These are phyloP conservation scores for Fusarium pseudoanthophilum DNA, from an alignment of 2,329 filamentous ascomycete species.

Conservation along the genomic window DNA sequence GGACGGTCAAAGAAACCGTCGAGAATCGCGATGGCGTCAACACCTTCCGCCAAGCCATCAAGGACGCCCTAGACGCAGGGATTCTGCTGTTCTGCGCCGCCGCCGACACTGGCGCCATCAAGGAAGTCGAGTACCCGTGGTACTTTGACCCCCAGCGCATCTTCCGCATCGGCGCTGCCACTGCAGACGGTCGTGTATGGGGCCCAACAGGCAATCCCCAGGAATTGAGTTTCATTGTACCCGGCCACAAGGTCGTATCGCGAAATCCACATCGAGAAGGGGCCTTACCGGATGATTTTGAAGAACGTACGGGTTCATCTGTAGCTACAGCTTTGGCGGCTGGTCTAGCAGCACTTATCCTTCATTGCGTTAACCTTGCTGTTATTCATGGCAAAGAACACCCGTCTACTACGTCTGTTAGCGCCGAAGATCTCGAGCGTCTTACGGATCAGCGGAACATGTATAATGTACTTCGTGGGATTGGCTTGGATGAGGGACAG, in stretches of 20 bases:
- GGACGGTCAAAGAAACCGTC: slow-evolving; percentile 5
- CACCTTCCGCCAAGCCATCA: background rate
- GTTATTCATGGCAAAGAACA: background rate
- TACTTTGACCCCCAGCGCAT: background rate
- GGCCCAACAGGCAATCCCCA: background rate
- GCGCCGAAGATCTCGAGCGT: background rate
- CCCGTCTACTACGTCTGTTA: background rate
- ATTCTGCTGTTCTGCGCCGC: slow-evolving; percentile 7
- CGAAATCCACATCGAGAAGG: background rate
- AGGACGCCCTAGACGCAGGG: background rate
- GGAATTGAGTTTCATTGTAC: slow-evolving; percentile 3
- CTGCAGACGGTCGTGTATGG: slow-evolving; percentile 10
- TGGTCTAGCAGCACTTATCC: slow-evolving; percentile 44
- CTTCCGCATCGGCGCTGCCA: slow-evolving; percentile 20
- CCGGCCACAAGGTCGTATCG: background rate
- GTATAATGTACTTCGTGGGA: background rate
- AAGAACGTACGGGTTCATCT: slow-evolving; percentile 32
- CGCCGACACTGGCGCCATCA: background rate
- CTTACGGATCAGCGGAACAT: background rate
- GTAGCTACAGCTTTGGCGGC: slow-evolving; percentile 46
- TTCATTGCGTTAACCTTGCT: background rate
- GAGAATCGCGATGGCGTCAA: background rate
- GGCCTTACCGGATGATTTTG: background rate
- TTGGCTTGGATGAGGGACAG: background rate
- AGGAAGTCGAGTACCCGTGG: slow-evolving; percentile 3